Conservation (phyloP, 1,284 basidiomycete species). For the Psilocybe mexicana region DNA sequence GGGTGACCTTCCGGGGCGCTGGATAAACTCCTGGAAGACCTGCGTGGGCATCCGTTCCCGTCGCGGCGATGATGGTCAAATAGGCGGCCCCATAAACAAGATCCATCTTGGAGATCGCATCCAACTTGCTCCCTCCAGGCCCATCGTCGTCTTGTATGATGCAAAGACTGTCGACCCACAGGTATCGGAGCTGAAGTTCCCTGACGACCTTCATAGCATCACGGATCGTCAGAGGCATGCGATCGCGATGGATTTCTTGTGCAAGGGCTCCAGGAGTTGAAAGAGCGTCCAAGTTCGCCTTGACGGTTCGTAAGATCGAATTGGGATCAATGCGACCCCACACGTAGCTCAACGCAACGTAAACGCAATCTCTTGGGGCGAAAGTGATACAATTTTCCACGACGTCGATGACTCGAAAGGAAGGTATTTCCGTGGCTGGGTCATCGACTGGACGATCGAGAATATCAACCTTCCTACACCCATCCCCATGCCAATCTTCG, state of each 20-base stretch:
- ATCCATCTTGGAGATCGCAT: constrained; percentile 14
- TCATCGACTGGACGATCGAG: constrained; percentile 4
- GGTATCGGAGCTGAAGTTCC: constrained; percentile 11
- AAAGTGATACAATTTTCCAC: constrained; percentile 10
- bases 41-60: constrained; percentile 10
- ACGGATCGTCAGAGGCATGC: constrained; percentile 8
- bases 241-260: not conserved
- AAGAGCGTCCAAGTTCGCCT: constrained; percentile 6
- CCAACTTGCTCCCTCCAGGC: constrained; percentile 9
- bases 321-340: constrained; percentile 13
- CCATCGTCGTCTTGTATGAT: constrained; percentile 15
- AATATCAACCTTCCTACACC: constrained; percentile 5
- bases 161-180: constrained; percentile 17
- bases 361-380: constrained; percentile 9
- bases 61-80: constrained; percentile 10
- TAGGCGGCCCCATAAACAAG: constrained; percentile 12
- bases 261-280: constrained; percentile 6
- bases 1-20: not conserved
- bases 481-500: constrained; percentile 5
- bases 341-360: constrained; percentile 16
- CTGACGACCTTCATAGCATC: constrained; percentile 12
- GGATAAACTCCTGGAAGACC: constrained; percentile 12
- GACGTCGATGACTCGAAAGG: constrained; percentile 16
- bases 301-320: constrained; percentile 5
- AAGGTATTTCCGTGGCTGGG: constrained; percentile 7